A percentile compares a stretch with the other conserved stretches of the same genome.
Conservation (phyloP, 2,329 filamentous ascomycete genomes). For the Monosporascus sp. region DNA sequence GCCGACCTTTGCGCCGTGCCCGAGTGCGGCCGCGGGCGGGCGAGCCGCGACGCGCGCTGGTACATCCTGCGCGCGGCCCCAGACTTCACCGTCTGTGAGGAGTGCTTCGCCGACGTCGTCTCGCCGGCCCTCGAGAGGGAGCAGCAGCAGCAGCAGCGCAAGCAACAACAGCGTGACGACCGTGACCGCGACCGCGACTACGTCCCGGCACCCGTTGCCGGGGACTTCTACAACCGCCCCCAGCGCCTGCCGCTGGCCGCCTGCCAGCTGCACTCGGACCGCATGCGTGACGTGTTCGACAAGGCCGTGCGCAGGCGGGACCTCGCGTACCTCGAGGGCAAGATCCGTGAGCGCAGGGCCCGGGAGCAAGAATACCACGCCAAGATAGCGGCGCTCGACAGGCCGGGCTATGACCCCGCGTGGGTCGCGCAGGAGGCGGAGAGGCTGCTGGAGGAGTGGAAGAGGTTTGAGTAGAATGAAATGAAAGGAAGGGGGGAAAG, state of each 20-base stretch:
- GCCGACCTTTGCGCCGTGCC: conserved; percentile 50
- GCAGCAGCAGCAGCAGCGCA: conserved; percentile 34
- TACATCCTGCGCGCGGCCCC: conserved; percentile 71
- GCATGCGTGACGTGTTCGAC: conserved; percentile 71
- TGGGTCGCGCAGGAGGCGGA: conserved; percentile 39
- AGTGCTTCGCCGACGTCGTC: conserved; percentile 80
- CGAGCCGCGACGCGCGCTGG: conserved; percentile 62
- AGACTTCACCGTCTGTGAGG: conserved; percentile 77
- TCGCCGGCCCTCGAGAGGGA: conserved; percentile 41
- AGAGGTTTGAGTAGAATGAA: conserved; percentile 26
- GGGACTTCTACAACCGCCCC: conserved; percentile 58
- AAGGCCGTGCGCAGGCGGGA: conserved; percentile 63
- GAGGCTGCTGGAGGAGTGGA: conserved; percentile 51
- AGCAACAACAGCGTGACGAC: conserved; percentile 28
- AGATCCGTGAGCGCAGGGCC: conserved; percentile 52
- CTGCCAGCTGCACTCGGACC: conserved; percentile 75
- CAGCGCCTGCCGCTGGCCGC: conserved; percentile 49
- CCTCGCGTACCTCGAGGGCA: conserved; percentile 53
- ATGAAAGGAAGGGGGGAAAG: conserved; percentile 33
- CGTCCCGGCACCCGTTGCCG: conserved; percentile 45
- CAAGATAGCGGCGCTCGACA: conserved; percentile 40
- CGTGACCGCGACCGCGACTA: conserved; percentile 38
- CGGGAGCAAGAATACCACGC: conserved; percentile 56
- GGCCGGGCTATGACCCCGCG: conserved; percentile 22
- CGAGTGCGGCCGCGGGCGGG: conserved; percentile 62